Base-by-base conservation (phyloP, 78 protist species). In the Dictyostelium firmibasis region DNA sequence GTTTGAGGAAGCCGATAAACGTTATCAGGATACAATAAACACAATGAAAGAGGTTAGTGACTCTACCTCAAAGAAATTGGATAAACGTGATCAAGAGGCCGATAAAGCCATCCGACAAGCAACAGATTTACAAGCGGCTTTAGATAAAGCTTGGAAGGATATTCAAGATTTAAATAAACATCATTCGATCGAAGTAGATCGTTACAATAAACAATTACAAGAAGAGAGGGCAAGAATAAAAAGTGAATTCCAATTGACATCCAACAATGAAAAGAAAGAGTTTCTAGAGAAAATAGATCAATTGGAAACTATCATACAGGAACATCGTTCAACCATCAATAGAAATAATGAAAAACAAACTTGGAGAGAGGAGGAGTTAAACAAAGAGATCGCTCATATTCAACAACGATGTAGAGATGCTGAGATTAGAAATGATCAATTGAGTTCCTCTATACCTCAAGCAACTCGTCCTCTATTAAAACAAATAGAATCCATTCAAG, bases 61-160 rank as follows among this genome's bases (percentile, higher is more conserved):
- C 13, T 29, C 77, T 1, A 62, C 92, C 20, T 43, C 84, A 0
- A 92, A 92, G 43, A 83, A 92, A 47, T 84, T 33, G 25, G 96
- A 92, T 27, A 57, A 83, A 31, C 38, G 67, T 14, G 91, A 92
- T 60, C 57, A 50, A 27, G 91, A 57, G 6, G 95, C 91, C 0
- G 91, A 74, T 8, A 76, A 67, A 27, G 86, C 91, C 0, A 20
- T 35, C 0, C 77, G 69, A 44, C 96, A 92, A 47, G 62, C 47
- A 0, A 0, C 84, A 3, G 96, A 92, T 27, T 81, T 92, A 33
- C 89, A 92, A 44, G 3, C 14, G 2, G 96, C 96, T 6, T 79
- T 92, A 11, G 96, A 92, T 3, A 92, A 92, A 60, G 91, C 96
- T 14, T 92, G 96, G 96, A 92, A 74, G 35, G 96, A 92, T 33